A percentile compares a stretch with the other conserved stretches of the same genome.
These are phyloP conservation scores for Euphrasia arctica DNA, from an alignment of 305 asterid genomes.

Conservation along the genomic window DNA sequence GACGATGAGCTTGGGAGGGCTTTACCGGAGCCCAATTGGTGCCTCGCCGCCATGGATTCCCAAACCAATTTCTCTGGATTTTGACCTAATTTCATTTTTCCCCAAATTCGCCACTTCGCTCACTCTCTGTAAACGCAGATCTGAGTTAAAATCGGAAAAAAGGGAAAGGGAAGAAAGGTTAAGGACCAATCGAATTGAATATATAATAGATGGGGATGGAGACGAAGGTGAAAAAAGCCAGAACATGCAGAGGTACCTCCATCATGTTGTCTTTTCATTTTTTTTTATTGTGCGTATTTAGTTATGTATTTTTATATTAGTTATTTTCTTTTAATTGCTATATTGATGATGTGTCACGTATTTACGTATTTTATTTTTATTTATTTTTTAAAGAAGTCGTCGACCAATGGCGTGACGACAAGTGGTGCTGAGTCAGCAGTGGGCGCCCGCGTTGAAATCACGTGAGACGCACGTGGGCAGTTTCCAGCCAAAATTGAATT, in stretches of 20 bases:
- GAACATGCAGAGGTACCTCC: conserved; percentile 60
- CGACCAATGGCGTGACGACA: too few relatives aligned
- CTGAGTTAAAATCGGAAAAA: conserved; percentile 20
- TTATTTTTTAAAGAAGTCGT: too few relatives aligned
- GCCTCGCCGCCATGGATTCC: conserved; percentile 52
- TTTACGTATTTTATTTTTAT: too few relatives aligned
- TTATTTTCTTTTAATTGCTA: too few relatives aligned
- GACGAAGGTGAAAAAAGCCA: background rate
- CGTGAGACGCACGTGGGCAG: too few relatives aligned
- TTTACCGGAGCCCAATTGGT: conserved; percentile 31
- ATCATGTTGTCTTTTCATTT: too few relatives aligned
- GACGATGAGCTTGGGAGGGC: conserved; percentile 58
- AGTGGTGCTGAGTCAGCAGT: too few relatives aligned
- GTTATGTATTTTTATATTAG: too few relatives aligned
- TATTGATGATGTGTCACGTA: too few relatives aligned
- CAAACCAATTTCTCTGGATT: conserved; percentile 60
- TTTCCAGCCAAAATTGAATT: too few relatives aligned
- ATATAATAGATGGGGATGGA: conserved; percentile 10
- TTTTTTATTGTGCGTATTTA: too few relatives aligned
- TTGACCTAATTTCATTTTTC: conserved; percentile 53
- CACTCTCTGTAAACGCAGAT: conserved; percentile 23
- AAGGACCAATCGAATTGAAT: background rate
- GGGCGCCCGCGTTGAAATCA: too few relatives aligned
- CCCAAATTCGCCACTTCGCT: background rate
- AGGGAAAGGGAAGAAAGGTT: background rate